Base-by-base conservation (phyloP, 306 rosid genomes). In the Acacia acuminata region DNA sequence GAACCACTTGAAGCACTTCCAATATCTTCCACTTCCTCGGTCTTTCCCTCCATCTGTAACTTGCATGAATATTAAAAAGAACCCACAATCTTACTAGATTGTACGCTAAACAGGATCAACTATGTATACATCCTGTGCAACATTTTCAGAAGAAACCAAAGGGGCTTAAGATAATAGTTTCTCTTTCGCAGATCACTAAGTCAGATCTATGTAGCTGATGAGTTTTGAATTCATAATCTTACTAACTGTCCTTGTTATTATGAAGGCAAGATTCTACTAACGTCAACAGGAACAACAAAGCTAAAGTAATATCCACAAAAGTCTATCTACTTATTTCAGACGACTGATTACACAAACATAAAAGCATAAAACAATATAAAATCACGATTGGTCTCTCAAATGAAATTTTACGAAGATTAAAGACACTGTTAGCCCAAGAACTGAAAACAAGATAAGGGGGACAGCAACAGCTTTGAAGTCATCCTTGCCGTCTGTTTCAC, bases 1-100 rank as follows among this genome's bases (percentile, higher is more conserved):
- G 97, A 93, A 84, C 87, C 94, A 50, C 88, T 83, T 55, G 94
- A 90, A 80, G 83, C 86, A 82, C 88, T 81, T 47, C 83, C 94
- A 24, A 86, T 83, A 84, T 90, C 93, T 60, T 91, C 92, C 34
- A 86, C 86, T 72, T 91, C 89, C 76, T 88, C 90, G 40, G 73
- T 84, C 68, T 77, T 92, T 76, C 82, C 91, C 76, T 86, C 97
- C 97, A 94, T 91, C 83, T 78, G 82, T 79, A 79, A 78, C 84
- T 64, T 68, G 80, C 68, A 83, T 32, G 43, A 14, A 74, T 12
- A 58, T 43, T 44, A 40, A 14, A 74, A 27, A 64, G 53, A 79
- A 74, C 67, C 81, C 67, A 53, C 45, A 83, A 67, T 30, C 67
- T 79, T 40, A 45, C 64, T 43, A 44, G 45, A 81, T 64, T 61